These are phyloP conservation scores for Lipomyces kockii DNA, from an alignment of 805 yeast species.

Conservation along the genomic window DNA sequence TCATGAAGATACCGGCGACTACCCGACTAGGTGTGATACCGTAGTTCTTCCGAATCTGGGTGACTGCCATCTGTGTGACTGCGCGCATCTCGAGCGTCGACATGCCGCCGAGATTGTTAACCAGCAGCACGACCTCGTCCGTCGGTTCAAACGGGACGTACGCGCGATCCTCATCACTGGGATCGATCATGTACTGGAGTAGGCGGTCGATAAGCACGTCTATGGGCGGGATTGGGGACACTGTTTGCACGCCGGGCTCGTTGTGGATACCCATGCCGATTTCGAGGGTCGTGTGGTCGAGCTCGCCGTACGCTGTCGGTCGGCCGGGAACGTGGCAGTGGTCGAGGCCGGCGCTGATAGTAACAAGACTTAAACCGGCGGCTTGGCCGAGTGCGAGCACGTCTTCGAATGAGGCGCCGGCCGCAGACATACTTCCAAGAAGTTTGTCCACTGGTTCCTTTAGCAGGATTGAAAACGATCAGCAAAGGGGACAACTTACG, in stretches of 20 bases:
- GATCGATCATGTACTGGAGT: slow-evolving; percentile 63
- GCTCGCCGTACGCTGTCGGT: slow-evolving; percentile 51
- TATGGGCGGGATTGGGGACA: slow-evolving; percentile 70
- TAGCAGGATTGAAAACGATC: neutral
- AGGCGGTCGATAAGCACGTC: slow-evolving; percentile 61
- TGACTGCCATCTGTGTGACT: slow-evolving; percentile 51
- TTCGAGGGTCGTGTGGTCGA: slow-evolving; percentile 70
- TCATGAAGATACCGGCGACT: slow-evolving; percentile 77
- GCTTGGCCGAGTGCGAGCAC: slow-evolving; percentile 19
- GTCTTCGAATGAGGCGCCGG: slow-evolving; percentile 40
- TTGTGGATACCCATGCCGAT: slow-evolving; percentile 96
- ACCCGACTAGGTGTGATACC: slow-evolving; percentile 67
- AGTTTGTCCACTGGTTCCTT: slow-evolving; percentile 69
- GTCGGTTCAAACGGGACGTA: slow-evolving; percentile 67
- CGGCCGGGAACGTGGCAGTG: slow-evolving; percentile 90
- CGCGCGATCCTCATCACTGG: slow-evolving; percentile 73
- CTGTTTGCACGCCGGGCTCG: slow-evolving; percentile 80
- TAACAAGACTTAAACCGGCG: slow-evolving; percentile 58
- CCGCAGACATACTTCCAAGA: slow-evolving; percentile 71
- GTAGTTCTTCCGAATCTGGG: slow-evolving; percentile 43
- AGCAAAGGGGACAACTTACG: slow-evolving; percentile 6
- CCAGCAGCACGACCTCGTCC: slow-evolving; percentile 71
- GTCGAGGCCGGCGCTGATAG: slow-evolving; percentile 87
- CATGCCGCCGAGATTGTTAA: slow-evolving; percentile 90
- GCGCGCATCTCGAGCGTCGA: slow-evolving; percentile 78